These are phyloP conservation scores for Neltuma alba DNA, from an alignment of 306 rosid genomes.

Conservation along the genomic window DNA sequence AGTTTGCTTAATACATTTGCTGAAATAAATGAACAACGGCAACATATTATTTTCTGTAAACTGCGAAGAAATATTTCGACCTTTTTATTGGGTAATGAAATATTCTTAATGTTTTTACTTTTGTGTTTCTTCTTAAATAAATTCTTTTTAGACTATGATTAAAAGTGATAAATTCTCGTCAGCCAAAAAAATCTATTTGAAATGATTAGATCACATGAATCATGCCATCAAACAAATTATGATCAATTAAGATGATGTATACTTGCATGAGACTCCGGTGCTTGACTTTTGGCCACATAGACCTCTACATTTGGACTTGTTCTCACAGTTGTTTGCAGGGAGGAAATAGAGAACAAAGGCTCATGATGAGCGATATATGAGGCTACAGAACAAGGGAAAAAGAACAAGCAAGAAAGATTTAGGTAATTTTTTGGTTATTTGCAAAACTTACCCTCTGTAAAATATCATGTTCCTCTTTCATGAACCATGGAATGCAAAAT, in stretches of 20 bases:
- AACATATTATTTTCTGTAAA: neutral
- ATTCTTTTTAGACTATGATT: neutral
- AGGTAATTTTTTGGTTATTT: slow-evolving; percentile 42
- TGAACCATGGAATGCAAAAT: neutral
- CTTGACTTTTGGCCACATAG: neutral
- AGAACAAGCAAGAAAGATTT: slow-evolving; percentile 68
- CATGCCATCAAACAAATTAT: neutral
- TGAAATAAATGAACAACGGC: neutral
- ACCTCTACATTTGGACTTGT: neutral
- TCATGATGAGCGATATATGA: slow-evolving; percentile 71
- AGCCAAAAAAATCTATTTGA: neutral
- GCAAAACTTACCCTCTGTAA: neutral
- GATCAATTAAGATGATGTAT: neutral
- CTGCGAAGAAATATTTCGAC: neutral
- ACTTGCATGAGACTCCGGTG: neutral
- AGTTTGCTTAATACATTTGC: neutral
- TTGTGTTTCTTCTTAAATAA: neutral
- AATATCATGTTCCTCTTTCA: too few relatives aligned
- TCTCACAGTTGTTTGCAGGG: slow-evolving; percentile 48
- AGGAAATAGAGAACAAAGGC: slow-evolving; percentile 68
- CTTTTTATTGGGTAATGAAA: neutral
- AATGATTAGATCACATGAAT: neutral
- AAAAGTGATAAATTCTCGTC: neutral
- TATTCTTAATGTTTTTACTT: neutral
- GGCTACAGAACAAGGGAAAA: slow-evolving; percentile 76